A percentile compares a stretch with the other conserved stretches of the same genome.
phyloP scores from a whole-genome alignment of 116 monocot genomes.

The Posidonia oceanica region DNA sequence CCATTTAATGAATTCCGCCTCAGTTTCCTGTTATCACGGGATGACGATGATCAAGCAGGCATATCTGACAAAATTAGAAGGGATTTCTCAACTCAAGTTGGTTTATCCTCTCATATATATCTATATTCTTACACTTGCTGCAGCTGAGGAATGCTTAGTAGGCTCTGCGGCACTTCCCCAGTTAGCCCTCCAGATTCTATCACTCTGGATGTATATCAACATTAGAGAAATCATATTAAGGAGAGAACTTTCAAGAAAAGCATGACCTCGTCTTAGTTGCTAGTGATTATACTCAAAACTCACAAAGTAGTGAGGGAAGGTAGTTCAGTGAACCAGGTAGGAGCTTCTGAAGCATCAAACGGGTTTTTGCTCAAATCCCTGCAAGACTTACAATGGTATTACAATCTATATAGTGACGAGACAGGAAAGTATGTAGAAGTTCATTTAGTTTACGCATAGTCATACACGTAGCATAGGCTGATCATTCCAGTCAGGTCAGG shows the following conservation, averaged over 20 bases:
- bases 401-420: neutral
- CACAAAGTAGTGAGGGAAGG: constrained; percentile 47
- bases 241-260: neutral
- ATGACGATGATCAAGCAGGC: no score
- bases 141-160: constrained; percentile 54
- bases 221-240: neutral
- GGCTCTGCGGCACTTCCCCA: neutral
- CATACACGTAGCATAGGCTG: constrained; percentile 54
- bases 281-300: constrained; percentile 14
- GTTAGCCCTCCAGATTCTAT: constrained; percentile 1
- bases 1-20: constrained; percentile 58
- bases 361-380: constrained; percentile 91
- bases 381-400: neutral
- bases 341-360: constrained; percentile 47
- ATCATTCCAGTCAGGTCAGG: no score
- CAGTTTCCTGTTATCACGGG: constrained; percentile 29
- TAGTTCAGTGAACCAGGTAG: constrained; percentile 60
- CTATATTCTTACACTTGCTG: constrained; percentile 63
- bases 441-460: neutral
- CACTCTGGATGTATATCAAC: constrained; percentile 3
- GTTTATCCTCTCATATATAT: no score
- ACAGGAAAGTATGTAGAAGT: neutral
- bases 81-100: no score
- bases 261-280: neutral
- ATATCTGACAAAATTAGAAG: no score